Percentiles rank a stretch among this genome's conserved stretches.
Conservation (phyloP, 495 filamentous ascomycete species). For the Xylaria grammica region DNA sequence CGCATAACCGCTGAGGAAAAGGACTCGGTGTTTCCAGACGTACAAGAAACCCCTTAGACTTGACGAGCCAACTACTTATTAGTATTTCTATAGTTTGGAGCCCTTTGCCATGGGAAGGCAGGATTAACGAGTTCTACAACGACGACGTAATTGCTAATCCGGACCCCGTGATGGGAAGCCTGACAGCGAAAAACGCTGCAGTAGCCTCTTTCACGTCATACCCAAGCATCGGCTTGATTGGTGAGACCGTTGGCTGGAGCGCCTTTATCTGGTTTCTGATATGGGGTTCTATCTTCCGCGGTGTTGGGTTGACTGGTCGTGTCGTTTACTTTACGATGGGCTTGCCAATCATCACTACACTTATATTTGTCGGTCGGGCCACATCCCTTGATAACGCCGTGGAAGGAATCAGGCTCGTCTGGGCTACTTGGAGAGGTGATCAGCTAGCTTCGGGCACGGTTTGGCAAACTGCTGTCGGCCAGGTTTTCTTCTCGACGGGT, state of each 20-base stretch:
- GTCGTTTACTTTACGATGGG: conserved; percentile 54
- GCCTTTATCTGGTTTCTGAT: conserved; percentile 39
- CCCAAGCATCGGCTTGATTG: conserved; percentile 42
- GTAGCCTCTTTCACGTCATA: conserved; percentile 37
- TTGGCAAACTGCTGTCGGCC: conserved; percentile 24
- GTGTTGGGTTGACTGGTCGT: conserved; percentile 46
- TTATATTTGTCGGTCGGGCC: conserved; percentile 45
- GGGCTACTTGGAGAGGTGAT: conserved; percentile 16
- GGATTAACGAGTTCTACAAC: conserved; percentile 45
- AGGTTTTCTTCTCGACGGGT: conserved; percentile 27
- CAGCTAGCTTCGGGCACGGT: conserved; percentile 12
- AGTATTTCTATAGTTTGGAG: conserved; percentile 22
- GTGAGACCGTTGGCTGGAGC: conserved; percentile 45
- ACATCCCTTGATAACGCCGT: conserved; percentile 42
- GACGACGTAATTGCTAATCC: conserved; percentile 37
- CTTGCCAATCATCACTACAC: conserved; percentile 47
- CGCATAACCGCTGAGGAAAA: not conserved
- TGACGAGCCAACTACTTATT: not conserved
- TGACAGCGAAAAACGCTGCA: conserved; percentile 5
- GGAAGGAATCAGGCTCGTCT: conserved; percentile 35
- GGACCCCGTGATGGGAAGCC: conserved; percentile 35
- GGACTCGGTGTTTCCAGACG: not conserved
- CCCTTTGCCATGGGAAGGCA: conserved; percentile 44
- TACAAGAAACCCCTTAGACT: not conserved
- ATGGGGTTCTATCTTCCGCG: conserved; percentile 35